These are phyloP conservation scores for Pythium biforme DNA, from an alignment of 352 stramenopile genomes.

Conservation along the genomic window DNA sequence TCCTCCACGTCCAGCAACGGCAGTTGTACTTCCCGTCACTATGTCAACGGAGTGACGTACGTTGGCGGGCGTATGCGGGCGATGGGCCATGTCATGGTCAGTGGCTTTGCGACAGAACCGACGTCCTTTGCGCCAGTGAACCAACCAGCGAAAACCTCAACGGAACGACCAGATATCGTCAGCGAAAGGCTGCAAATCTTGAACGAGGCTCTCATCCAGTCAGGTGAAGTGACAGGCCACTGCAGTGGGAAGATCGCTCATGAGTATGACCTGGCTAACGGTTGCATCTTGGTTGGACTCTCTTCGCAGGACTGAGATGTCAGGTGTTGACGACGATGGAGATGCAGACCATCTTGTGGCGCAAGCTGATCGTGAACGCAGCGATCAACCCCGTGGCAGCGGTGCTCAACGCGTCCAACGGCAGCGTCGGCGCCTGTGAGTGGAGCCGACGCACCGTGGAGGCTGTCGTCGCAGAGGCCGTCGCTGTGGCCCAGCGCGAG, in stretches of 20 bases:
- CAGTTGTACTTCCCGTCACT: conserved; percentile 28
- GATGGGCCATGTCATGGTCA: conserved; percentile 48
- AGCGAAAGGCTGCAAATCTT: conserved; percentile 24
- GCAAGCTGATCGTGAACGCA: conserved; percentile 80
- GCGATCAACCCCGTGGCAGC: conserved; percentile 75
- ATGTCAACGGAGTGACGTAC: conserved; percentile 67
- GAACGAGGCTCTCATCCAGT: conserved; percentile 29
- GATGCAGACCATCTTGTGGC: conserved; percentile 71
- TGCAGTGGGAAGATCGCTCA: background rate
- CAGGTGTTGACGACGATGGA: conserved; percentile 36
- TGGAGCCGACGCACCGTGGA: conserved; percentile 44
- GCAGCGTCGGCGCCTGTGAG: conserved; percentile 41
- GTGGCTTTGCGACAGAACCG: conserved; percentile 40
- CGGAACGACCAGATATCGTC: background rate
- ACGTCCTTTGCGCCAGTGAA: conserved; percentile 55
- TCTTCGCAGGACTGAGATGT: conserved; percentile 37
- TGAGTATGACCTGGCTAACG: background rate
- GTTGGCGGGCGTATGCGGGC: conserved; percentile 43
- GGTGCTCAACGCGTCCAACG: conserved; percentile 56
- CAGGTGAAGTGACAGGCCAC: conserved; percentile 30
- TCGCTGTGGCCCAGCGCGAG: conserved; percentile 46
- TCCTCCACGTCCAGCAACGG: too few relatives aligned
- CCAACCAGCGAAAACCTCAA: background rate
- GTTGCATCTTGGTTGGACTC: background rate
- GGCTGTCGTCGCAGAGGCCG: conserved; percentile 58